Conservation (phyloP, 116 monocot genomes). For the Posidonia oceanica region DNA sequence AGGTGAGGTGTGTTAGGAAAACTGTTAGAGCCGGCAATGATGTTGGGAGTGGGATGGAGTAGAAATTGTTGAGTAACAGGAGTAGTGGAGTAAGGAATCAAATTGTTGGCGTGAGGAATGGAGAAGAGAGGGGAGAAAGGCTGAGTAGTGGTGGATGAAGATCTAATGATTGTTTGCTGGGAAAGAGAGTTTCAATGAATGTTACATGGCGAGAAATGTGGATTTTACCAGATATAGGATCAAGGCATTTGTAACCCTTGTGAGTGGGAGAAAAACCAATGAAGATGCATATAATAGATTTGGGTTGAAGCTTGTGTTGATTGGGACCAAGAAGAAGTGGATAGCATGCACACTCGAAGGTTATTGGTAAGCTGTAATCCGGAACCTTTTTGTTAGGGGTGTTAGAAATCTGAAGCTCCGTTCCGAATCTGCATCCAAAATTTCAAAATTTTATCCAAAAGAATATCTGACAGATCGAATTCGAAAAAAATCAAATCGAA, state of each 20-base stretch:
- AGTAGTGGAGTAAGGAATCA: too few species aligned
- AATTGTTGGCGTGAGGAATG: not conserved
- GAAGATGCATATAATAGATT: not conserved
- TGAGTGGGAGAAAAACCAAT: not conserved
- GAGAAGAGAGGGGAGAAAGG: not conserved
- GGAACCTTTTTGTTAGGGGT: not conserved
- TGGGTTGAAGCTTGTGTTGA: not conserved
- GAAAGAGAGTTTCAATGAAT: not conserved
- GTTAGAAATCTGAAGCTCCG: too few species aligned
- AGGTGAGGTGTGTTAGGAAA: too few species aligned
- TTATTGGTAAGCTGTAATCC: not conserved
- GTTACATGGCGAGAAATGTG: not conserved
- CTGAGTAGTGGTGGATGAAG: not conserved
- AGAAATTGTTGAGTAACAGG: too few species aligned
- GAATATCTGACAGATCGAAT: too few species aligned
- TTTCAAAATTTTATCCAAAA: too few species aligned
- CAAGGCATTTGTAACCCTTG: slow-evolving; percentile 1
- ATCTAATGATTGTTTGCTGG: not conserved
- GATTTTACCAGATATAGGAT: not conserved
- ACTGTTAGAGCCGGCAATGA: not conserved
- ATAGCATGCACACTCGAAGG: not conserved
- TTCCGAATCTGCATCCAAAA: too few species aligned
- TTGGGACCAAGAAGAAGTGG: not conserved
- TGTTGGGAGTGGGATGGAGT: too few species aligned
- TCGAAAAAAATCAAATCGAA: too few species aligned